A percentile compares a stretch with the other conserved stretches of the same genome.
Conservation (phyloP, 805 yeast genomes). For the Candida insectorum region DNA sequence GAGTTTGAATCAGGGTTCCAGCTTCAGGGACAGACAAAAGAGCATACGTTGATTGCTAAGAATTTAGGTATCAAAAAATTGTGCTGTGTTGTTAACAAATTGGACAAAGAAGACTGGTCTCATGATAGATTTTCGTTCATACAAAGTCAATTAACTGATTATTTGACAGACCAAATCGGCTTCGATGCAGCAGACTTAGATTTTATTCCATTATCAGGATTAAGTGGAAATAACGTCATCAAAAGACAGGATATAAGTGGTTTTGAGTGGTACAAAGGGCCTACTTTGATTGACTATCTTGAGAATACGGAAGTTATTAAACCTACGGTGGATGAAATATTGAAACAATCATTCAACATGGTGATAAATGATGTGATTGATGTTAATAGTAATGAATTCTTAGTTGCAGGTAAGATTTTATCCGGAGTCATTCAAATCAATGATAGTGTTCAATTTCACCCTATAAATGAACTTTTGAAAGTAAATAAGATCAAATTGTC, state of each 20-base stretch:
- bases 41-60: constrained; percentile 68
- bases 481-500: constrained; percentile 38
- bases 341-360: constrained; percentile 49
- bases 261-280: constrained; percentile 47
- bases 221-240: constrained; percentile 63
- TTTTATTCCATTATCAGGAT: constrained; percentile 70
- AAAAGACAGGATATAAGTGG: constrained; percentile 28
- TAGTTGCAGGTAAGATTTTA: constrained; percentile 61
- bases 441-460: constrained; percentile 57
- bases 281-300: constrained; percentile 39
- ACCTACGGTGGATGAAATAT: constrained; percentile 15
- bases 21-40: constrained; percentile 73
- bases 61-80: constrained; percentile 61
- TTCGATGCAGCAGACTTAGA: constrained; percentile 39
- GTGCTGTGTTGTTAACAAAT: constrained; percentile 65
- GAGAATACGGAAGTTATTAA: constrained; percentile 27
- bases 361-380: constrained; percentile 62
- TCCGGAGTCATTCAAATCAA: constrained; percentile 71
- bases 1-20: constrained; percentile 71
- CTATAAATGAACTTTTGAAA: constrained; percentile 43
- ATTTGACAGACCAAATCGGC: constrained; percentile 52
- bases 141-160: constrained; percentile 44
- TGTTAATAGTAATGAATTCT: constrained; percentile 44
- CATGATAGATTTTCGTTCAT: constrained; percentile 52
- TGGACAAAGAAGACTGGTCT: constrained; percentile 63